These are phyloP conservation scores for Chrysoporthe deuterocubensis DNA, from an alignment of 2,329 filamentous ascomycete genomes.

Conservation along the genomic window DNA sequence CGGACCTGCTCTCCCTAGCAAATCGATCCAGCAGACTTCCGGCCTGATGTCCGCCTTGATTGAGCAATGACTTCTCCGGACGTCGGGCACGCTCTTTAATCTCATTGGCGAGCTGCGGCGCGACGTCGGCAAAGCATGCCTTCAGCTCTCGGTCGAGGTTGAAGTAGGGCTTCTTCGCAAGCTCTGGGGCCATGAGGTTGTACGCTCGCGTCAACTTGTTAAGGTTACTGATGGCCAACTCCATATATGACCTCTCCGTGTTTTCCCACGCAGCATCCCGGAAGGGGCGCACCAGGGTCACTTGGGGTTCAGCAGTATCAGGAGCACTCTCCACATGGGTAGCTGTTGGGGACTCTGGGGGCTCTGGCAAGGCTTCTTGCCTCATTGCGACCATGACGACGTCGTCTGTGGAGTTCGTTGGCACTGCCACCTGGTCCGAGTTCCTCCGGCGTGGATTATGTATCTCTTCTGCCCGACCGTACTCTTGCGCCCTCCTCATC, in stretches of 20 bases:
- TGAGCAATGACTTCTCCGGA: slow-evolving; percentile 45
- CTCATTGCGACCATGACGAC: slow-evolving; percentile 51
- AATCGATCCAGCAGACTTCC: slow-evolving; percentile 67
- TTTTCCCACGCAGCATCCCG: slow-evolving; percentile 78
- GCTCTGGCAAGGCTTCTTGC: slow-evolving; percentile 38
- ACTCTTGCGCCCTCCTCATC: slow-evolving; percentile 70
- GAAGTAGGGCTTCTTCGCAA: slow-evolving; percentile 93
- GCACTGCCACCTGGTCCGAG: slow-evolving; percentile 51
- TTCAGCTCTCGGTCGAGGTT: slow-evolving; percentile 80
- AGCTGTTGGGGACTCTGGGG: slow-evolving; percentile 23
- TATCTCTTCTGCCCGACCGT: slow-evolving; percentile 74
- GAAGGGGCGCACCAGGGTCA: slow-evolving; percentile 63
- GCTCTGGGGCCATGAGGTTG: slow-evolving; percentile 90
- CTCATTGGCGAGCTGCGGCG: slow-evolving; percentile 71
- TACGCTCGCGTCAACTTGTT: slow-evolving; percentile 85
- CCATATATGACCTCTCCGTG: slow-evolving; percentile 75
- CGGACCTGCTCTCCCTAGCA: slow-evolving; percentile 51
- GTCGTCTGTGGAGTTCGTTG: slow-evolving; percentile 53
- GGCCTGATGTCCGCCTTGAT: slow-evolving; percentile 45
- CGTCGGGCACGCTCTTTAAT: slow-evolving; percentile 70
- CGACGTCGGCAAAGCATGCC: slow-evolving; percentile 83
- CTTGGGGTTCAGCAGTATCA: slow-evolving; percentile 28
- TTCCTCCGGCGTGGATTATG: slow-evolving; percentile 61
- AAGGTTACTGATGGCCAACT: slow-evolving; percentile 74
- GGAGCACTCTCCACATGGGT: slow-evolving; percentile 17